Conservation (phyloP, 805 yeast species). For the Candida nanaspora region DNA sequence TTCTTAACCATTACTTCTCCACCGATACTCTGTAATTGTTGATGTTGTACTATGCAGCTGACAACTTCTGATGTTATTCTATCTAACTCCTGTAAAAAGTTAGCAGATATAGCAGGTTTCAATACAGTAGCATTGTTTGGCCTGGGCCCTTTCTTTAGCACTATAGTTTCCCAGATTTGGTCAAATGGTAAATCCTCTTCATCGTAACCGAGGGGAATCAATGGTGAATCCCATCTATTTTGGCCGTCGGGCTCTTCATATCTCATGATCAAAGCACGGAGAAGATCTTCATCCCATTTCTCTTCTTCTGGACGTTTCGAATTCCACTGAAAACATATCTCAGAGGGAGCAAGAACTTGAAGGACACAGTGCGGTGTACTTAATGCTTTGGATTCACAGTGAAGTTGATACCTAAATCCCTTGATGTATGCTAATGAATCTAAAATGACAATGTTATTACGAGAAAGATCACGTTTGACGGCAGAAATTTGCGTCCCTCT, state of each 20-base stretch:
- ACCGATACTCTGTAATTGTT: slow-evolving; percentile 43
- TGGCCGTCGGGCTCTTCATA: slow-evolving; percentile 89
- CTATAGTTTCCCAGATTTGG: slow-evolving; percentile 58
- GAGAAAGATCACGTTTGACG: slow-evolving; percentile 71
- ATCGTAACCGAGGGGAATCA: slow-evolving; percentile 60
- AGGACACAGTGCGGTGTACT: slow-evolving; percentile 78
- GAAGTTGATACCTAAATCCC: slow-evolving; percentile 90
- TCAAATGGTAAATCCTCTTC: slow-evolving; percentile 53
- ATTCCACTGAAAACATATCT: slow-evolving; percentile 61
- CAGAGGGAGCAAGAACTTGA: slow-evolving; percentile 66
- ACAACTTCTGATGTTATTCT: slow-evolving; percentile 60
- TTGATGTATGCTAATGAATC: slow-evolving; percentile 88
- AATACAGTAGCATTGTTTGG: slow-evolving; percentile 83
- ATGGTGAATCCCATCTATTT: slow-evolving; percentile 91
- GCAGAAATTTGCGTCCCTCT: slow-evolving; percentile 85
- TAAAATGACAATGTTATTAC: slow-evolving; percentile 67
- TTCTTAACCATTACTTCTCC: slow-evolving; percentile 37
- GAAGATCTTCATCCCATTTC: slow-evolving; percentile 57
- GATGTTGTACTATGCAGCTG: slow-evolving; percentile 53
- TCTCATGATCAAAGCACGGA: slow-evolving; percentile 68
- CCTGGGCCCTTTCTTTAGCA: slow-evolving; percentile 52
- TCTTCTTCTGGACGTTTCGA: slow-evolving; percentile 20
- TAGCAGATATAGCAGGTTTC: slow-evolving; percentile 70
- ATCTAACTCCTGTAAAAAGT: slow-evolving; percentile 76
- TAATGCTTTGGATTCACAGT: slow-evolving; percentile 84